Percentiles rank a stretch among this genome's conserved stretches.
Conservation (phyloP, 2,329 filamentous ascomycete genomes). For the Lithohypha guttulata region DNA sequence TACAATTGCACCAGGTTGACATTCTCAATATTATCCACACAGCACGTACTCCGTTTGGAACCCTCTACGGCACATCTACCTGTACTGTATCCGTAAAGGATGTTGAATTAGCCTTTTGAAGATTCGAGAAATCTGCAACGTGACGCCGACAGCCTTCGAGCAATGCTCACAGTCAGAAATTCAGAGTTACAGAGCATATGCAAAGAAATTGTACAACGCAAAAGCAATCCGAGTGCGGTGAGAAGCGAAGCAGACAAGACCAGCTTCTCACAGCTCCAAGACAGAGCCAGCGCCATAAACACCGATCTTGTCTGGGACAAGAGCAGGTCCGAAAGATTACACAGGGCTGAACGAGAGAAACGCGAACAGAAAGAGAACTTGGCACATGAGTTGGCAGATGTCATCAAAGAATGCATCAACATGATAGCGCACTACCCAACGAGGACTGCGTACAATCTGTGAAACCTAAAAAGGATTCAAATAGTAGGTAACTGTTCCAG, state of each 20-base stretch:
- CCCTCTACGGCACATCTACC: too few relatives aligned
- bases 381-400: background rate
- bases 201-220: background rate
- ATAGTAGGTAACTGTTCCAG: too few relatives aligned
- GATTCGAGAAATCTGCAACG: conserved; percentile 1
- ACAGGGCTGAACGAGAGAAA: background rate
- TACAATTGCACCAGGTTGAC: too few relatives aligned
- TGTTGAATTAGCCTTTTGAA: too few relatives aligned
- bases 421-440: too few relatives aligned
- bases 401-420: too few relatives aligned
- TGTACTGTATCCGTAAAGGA: too few relatives aligned
- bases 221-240: background rate
- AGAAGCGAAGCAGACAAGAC: background rate
- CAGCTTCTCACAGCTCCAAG: background rate
- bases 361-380: background rate
- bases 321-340: background rate
- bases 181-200: background rate
- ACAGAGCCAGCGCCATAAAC: background rate
- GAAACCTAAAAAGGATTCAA: too few relatives aligned
- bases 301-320: background rate
- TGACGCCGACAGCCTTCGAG: background rate
- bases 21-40: too few relatives aligned
- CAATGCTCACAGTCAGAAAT: background rate
- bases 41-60: too few relatives aligned
- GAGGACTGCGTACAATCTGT: too few relatives aligned